Evolutionary conservation across 176 grass and related monocot species (phyloP).

Genomic region (Bothriochloa decipiens): DNA sequence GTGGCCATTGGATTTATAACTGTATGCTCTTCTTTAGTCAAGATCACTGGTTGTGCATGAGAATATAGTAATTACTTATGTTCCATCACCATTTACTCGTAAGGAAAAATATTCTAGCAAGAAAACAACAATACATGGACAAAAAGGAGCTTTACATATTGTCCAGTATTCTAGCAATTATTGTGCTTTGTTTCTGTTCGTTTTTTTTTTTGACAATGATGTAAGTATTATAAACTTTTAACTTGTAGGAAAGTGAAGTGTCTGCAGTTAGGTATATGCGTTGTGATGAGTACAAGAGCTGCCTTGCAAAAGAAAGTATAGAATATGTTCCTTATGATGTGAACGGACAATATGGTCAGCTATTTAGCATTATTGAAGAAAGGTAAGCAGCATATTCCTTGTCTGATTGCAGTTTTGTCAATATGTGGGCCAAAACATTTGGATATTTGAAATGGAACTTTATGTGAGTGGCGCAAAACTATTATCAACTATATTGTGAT

Average conservation of each 20-base stretch:
- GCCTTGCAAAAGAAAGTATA: conserved; percentile 63
- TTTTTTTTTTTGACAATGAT: neutral
- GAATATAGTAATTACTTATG: conserved; percentile 28
- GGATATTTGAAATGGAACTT: neutral
- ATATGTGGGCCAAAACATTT: neutral
- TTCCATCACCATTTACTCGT: neutral
- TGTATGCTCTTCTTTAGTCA: conserved; percentile 16
- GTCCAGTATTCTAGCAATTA: neutral
- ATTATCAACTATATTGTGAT: neutral
- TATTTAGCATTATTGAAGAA: conserved; percentile 87
- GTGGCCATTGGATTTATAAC: neutral
- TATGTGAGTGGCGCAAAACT: neutral
- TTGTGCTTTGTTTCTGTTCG: neutral
- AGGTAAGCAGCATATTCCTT: conserved; percentile 52
- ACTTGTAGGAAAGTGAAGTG: conserved; percentile 83
- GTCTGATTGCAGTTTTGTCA: conserved; percentile 13
- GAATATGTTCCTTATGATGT: conserved; percentile 93
- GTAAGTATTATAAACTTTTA: conserved; percentile 11
- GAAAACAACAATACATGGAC: neutral
- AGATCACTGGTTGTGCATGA: conserved; percentile 17
- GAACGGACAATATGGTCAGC: conserved; percentile 68
- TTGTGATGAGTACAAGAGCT: conserved; percentile 72
- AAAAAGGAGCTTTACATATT: neutral
- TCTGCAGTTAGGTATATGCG: conserved; percentile 79
- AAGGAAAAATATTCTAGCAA: conserved; percentile 29